Percentiles rank a stretch among this genome's conserved stretches.
phyloP scores from a whole-genome alignment of 192 early-diverging fungal species.

The Entomortierella lignicola region DNA sequence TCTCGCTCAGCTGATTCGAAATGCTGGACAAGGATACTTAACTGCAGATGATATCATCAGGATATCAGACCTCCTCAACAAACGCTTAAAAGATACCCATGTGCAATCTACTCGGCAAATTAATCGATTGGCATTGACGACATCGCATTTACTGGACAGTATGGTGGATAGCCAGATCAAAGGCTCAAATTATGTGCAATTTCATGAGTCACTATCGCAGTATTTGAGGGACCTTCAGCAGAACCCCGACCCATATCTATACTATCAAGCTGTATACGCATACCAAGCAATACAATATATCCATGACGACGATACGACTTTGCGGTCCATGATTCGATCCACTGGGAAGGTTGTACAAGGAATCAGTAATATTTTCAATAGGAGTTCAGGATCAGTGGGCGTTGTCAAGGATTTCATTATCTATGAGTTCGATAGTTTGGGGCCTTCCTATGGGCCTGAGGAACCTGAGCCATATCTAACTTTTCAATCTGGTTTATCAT shows the following conservation, averaged over 20 bases:
- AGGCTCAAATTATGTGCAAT: background rate
- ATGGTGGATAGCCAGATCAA: background rate
- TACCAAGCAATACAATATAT: background rate
- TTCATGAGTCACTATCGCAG: background rate
- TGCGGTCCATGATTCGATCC: background rate
- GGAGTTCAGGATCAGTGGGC: background rate
- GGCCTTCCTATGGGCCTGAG: no score
- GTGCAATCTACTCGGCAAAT: background rate
- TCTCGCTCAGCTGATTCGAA: background rate
- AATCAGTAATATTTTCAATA: no score
- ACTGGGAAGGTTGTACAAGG: background rate
- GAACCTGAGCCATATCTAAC: no score
- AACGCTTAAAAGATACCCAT: background rate
- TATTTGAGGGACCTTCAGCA: background rate
- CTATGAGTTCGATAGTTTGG: no score
- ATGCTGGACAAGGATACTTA: background rate
- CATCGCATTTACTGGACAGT: background rate
- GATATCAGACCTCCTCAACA: background rate
- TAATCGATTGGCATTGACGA: background rate
- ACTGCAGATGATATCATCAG: background rate
- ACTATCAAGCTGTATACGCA: background rate
- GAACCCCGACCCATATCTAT: background rate
- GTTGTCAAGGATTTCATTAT: no score
- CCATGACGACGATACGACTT: background rate
- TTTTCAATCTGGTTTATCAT: no score